Evolutionary conservation across 1,284 basidiomycete species (phyloP), one percentile per base, ranked within the genome.

Genomic region (Ustilago esculenta): DNA sequence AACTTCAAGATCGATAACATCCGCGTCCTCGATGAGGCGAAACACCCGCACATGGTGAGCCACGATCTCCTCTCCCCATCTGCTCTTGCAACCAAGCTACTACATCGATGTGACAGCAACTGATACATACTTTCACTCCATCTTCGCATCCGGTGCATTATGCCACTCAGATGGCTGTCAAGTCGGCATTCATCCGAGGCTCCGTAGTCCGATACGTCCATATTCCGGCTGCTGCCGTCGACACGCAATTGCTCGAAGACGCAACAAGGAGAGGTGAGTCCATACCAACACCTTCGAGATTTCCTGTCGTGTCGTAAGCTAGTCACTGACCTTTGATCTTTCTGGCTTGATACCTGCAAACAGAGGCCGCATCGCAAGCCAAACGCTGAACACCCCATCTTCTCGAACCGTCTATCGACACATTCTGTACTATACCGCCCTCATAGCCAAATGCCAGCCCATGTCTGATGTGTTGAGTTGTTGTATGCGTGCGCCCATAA

Each of bases 131-230:
- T n/a, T n/a, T n/a, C n/a, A n/a, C n/a, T n/a, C n/a, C n/a, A n/a
- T n/a, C n/a, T n/a, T n/a, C n/a, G n/a, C n/a, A 8, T n/a, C 14
- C 27, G 3, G 12, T 36, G 12, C 39, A 36, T 36, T 20, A 18
- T n/a, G n/a, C 3, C 7, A 11, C 24, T 34, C 77, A 98, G 95
- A 92, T 97, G 88, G 94, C 96, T 0, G 94, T 98, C 42, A 96
- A 95, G 85, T 98, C 97, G 82, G 95, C 93, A 81, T 99, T 98
- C 82, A 98, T 98, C 77, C 90, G 96, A 54, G 96, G 96, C 58
- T 97, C 94, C 3, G 96, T 98, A 12, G 94, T 98, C 33, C 89
- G 96, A 73, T 99, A 98, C 81, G 96, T 98, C 10, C 91, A 96
- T 81, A 86, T 98, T 56, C 92, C 94, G 3, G 88, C 92, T 18